Base-by-base conservation (phyloP, 805 yeast genomes). In the Lipomyces lipofer region DNA sequence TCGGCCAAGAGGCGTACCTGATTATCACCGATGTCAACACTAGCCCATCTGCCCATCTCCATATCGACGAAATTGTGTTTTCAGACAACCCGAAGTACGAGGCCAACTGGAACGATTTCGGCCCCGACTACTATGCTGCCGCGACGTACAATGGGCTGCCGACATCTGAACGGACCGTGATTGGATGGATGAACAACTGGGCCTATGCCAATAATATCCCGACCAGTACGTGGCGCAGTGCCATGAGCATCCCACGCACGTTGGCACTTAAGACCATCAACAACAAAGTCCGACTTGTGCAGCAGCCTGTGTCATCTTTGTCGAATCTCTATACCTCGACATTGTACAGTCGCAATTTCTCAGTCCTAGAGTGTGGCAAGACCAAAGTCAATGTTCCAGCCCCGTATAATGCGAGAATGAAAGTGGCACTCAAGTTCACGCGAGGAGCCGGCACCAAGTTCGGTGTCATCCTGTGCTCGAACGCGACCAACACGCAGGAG, bases 101-200 rank as follows among this genome's bases (percentile, higher is more conserved):
- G 39, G 47, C 47, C 15, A 47, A 47, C 35, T 43, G 50, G 50
- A 15, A 32, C 22, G 50, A 47, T 45, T 60, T 74, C 77, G 78
- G 74, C 8, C 52, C 52, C 12, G 52, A 48, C 39, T 43, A 5
- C 56, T 73, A 74, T 53, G 78, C 77, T 15, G 58, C 72, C 56
- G 76, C 74, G 59, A 63, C 70, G 4, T 71, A 69, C 49, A 63
- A 58, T 57, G 66, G 66, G 39, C 56, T 67, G n/a, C 67, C 67
- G 13, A 54, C 60, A 17, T 59, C 59, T 17, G 70, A 66, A 15
- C 67, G 65, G 2, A 28, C 70, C 15, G 75, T 74, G 25, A 53
- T 73, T 40, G 76, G 74, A 4, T 74, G 78, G 78, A 74, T 75
- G 35, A 70, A 75, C 36, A 73, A 73, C 60, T 74, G 78, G 78